Percentiles rank a stretch among this genome's conserved stretches.
These are phyloP conservation scores for Dysphania ambrosioides DNA, from an alignment of 148 eudicot genomes.

Conservation along the genomic window DNA sequence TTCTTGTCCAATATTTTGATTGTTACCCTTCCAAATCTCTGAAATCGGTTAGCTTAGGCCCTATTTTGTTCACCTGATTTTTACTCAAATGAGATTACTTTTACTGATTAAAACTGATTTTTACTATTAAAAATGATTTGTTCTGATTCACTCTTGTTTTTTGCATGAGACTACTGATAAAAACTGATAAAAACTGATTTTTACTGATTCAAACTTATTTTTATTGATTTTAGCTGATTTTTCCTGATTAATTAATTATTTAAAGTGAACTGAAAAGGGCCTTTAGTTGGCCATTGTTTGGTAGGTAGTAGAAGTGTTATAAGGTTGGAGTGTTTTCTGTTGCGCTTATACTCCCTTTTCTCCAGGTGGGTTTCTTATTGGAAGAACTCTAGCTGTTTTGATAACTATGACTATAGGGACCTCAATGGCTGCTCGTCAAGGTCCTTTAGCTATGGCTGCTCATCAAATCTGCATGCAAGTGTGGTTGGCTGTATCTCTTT, in stretches of 20 bases:
- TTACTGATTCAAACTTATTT: too few species aligned
- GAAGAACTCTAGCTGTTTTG: conserved; percentile 70
- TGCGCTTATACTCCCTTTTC: background rate
- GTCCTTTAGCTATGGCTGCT: conserved; percentile 62
- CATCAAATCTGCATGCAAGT: conserved; percentile 80
- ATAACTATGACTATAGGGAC: too few species aligned
- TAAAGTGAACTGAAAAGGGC: too few species aligned
- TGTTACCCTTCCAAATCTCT: background rate
- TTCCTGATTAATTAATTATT: too few species aligned
- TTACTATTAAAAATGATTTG: too few species aligned
- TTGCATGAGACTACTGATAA: too few species aligned
- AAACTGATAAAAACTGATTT: too few species aligned
- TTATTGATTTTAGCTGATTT: too few species aligned
- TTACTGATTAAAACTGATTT: too few species aligned
- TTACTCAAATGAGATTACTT: too few species aligned
- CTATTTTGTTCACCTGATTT: too few species aligned
- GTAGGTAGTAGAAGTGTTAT: background rate
- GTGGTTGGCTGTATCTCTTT: conserved; percentile 76
- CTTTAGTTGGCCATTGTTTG: background rate
- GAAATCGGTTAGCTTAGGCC: background rate
- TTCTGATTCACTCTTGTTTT: too few species aligned
- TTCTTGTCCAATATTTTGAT: background rate
- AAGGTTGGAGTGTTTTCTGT: background rate
- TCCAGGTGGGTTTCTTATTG: conserved; percentile 69
- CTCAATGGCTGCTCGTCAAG: conserved; percentile 89